Evolutionary conservation across 768 basidiomycete species (phyloP).

Genomic region (Filobasidium floriforme): DNA sequence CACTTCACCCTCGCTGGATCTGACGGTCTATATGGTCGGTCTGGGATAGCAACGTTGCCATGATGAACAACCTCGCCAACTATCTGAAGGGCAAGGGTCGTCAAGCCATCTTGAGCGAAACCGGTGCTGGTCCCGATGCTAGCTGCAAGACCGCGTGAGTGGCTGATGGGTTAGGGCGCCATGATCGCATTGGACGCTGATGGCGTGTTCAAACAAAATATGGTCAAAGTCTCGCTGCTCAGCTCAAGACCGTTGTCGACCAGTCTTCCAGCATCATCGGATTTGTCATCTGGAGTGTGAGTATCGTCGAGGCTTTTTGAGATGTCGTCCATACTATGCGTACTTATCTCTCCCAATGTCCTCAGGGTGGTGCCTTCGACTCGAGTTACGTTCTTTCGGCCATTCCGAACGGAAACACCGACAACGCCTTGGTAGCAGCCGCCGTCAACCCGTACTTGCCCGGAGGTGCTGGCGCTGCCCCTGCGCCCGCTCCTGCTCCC

Average conservation of each 20-base stretch:
- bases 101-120: conserved; percentile 58
- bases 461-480: conserved; percentile 11
- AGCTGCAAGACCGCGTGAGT: conserved; percentile 46
- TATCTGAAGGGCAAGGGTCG: conserved; percentile 51
- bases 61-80: conserved; percentile 48
- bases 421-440: conserved; percentile 35
- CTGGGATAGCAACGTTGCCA: conserved; percentile 46
- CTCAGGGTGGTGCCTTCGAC: conserved; percentile 50
- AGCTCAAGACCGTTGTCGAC: conserved; percentile 51
- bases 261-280: conserved; percentile 50
- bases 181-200: neutral
- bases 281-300: conserved; percentile 52
- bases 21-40: too few species aligned
- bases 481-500: conserved; percentile 7
- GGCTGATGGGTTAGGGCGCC: neutral
- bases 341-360: neutral
- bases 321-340: too few species aligned
- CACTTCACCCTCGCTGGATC: neutral
- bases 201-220: too few species aligned
- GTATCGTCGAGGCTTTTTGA: conserved; percentile 27
- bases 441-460: conserved; percentile 33
- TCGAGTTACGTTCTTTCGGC: conserved; percentile 52
- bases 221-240: conserved; percentile 42
- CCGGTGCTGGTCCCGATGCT: conserved; percentile 54
- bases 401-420: conserved; percentile 49